These are phyloP conservation scores for Trichoderma koningiopsis DNA, from an alignment of 2,329 filamentous ascomycete species.

Conservation along the genomic window DNA sequence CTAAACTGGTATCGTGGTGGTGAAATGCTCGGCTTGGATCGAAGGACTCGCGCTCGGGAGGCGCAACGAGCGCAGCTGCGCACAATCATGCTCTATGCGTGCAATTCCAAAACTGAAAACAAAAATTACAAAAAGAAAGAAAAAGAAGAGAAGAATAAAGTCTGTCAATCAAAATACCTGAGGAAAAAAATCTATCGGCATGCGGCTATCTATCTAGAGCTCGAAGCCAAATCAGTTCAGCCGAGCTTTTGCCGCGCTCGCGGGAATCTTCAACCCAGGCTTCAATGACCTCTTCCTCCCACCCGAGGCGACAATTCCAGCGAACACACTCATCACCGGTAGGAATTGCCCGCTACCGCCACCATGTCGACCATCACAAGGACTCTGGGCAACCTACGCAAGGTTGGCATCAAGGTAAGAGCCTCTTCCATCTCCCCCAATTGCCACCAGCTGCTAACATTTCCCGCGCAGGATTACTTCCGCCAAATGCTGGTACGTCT, in stretches of 20 bases:
- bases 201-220: neutral
- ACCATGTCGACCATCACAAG: conserved; percentile 89
- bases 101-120: neutral
- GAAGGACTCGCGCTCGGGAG: conserved; percentile 33
- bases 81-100: conserved; percentile 37
- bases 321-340: conserved; percentile 20
- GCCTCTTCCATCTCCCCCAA: neutral
- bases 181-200: neutral
- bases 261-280: conserved; percentile 3
- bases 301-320: neutral
- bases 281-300: conserved; percentile 20
- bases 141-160: neutral
- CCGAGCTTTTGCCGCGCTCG: conserved; percentile 39
- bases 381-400: conserved; percentile 84
- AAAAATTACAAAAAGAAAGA: neutral
- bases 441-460: conserved; percentile 16
- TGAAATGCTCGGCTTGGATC: conserved; percentile 34
- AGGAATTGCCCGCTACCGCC: conserved; percentile 40
- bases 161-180: neutral
- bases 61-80: conserved; percentile 41
- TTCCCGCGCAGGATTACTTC: conserved; percentile 70
- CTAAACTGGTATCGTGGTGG: conserved; percentile 43
- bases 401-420: conserved; percentile 81
- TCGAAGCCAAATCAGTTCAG: neutral
- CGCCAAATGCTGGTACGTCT: conserved; percentile 87